Conservation (phyloP, 2,329 filamentous ascomycete genomes). For the Metarhizium sp. region DNA sequence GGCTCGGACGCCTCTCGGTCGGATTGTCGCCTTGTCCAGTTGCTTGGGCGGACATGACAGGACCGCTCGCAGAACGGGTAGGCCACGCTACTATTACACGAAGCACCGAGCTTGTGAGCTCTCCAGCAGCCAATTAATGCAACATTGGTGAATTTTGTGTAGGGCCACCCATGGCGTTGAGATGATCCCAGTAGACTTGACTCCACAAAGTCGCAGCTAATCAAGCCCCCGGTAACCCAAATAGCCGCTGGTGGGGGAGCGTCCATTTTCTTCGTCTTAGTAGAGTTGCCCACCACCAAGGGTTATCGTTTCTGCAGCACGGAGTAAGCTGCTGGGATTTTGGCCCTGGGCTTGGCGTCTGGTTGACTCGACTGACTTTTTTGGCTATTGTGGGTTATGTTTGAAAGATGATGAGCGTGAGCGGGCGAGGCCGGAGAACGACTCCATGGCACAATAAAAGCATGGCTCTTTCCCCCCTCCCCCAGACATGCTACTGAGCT, state of each 20-base stretch:
- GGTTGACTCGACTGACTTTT: constrained; percentile 2
- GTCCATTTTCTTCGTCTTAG: neutral
- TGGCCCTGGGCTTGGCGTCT: constrained; percentile 1
- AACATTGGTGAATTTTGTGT: neutral
- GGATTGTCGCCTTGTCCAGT: neutral
- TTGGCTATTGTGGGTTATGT: constrained; percentile 5
- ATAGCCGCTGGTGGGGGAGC: constrained; percentile 6
- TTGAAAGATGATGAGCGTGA: neutral
- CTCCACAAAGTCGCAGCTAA: constrained; percentile 11
- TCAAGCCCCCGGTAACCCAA: constrained; percentile 6
- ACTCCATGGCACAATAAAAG: constrained; percentile 9
- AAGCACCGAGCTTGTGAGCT: neutral
- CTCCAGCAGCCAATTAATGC: neutral
- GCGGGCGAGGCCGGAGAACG: constrained; percentile 4
- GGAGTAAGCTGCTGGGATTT: neutral
- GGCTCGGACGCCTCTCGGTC: neutral
- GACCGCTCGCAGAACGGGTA: neutral
- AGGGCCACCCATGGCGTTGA: constrained; percentile 1
- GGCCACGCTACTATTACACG: neutral
- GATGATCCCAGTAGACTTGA: constrained; percentile 6
- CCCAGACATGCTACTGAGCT: constrained; percentile 10
- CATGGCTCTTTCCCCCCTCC: constrained; percentile 9
- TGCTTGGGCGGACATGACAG: neutral
- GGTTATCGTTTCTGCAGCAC: neutral
- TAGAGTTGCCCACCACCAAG: constrained; percentile 1